Base-by-base conservation (phyloP, 169 alveolate species). In the Cryptosporidium parvum region DNA sequence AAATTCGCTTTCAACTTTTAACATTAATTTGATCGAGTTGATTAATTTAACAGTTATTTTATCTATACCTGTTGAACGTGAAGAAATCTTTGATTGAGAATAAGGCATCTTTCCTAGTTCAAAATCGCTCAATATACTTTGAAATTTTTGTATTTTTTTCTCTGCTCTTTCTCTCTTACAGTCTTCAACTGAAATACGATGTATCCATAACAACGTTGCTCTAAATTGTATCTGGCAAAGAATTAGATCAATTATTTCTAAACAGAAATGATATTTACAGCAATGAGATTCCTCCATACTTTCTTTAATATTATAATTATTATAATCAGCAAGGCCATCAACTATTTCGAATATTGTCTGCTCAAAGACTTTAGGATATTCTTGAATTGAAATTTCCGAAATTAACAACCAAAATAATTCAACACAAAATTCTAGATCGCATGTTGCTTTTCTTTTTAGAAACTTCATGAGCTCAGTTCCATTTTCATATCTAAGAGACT, bases 401-500 rank as follows among this genome's bases (percentile, higher is more conserved):
- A 85, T 42, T 37, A 92, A 52, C 23, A 80, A 51, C 93, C 94
- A 92, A 56, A 75, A 84, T 14, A 89, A 58, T 31, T 67, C 84
- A 26, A 73, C 59, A 4, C 92, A 92, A 23, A 92, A 67, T 18
- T 85, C 71, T 21, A 44, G 33, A 44, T 53, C 69, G 39, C 70
- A 45, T 6, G 62, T 39, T 29, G 85, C 91, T 16, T 70, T 45
- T 39, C 67, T 37, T 29, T 75, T 71, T 31, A 92, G 85, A 52
- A 89, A 69, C 23, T 42, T 29, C 31, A 52, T 23, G 56, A 92
- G 71, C 12, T 73, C 70, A 12, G 86, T 56, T 29, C 23, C 48
- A 29, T 35, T 39, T 68, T 92, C 94, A 56, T 89, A 92, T 85
- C 93, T 84, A 31, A 92, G 86, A n/a, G 94, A 92, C 56, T 92